phyloP scores from a whole-genome alignment of 495 filamentous ascomycete genomes.

The Tuber aestivum region DNA sequence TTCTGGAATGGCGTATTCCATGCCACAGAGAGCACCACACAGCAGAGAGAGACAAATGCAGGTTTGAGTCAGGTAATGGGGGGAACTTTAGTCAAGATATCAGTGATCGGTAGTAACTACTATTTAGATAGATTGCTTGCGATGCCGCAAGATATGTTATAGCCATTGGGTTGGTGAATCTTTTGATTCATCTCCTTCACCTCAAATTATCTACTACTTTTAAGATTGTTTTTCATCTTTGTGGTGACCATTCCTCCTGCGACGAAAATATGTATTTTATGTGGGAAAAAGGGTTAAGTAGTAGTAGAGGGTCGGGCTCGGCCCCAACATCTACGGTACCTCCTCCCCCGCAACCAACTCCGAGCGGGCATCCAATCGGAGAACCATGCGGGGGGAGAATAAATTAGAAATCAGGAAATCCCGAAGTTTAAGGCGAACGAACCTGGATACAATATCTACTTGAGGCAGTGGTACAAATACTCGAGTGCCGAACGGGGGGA shows the following conservation, averaged over 20 bases:
- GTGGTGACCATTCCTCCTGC: not conserved
- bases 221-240: not conserved
- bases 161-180: not conserved
- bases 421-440: not conserved
- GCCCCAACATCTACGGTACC: not conserved
- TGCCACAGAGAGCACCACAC: too few relatives aligned
- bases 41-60: too few relatives aligned
- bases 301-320: not conserved
- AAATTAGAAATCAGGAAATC: not conserved
- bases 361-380: not conserved
- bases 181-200: not conserved
- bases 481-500: not conserved
- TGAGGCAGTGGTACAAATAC: not conserved
- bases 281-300: not conserved
- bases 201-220: not conserved
- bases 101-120: too few relatives aligned
- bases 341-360: conserved; percentile 1
- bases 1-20: too few relatives aligned
- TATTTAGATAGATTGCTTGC: not conserved
- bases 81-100: too few relatives aligned
- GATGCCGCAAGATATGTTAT: not conserved
- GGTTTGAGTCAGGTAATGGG: too few relatives aligned
- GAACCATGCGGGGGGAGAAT: not conserved
- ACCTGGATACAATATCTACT: not conserved
- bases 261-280: not conserved